These are phyloP conservation scores for Aspergillus neoniger DNA, from an alignment of 2,329 filamentous ascomycete genomes.

Conservation along the genomic window DNA sequence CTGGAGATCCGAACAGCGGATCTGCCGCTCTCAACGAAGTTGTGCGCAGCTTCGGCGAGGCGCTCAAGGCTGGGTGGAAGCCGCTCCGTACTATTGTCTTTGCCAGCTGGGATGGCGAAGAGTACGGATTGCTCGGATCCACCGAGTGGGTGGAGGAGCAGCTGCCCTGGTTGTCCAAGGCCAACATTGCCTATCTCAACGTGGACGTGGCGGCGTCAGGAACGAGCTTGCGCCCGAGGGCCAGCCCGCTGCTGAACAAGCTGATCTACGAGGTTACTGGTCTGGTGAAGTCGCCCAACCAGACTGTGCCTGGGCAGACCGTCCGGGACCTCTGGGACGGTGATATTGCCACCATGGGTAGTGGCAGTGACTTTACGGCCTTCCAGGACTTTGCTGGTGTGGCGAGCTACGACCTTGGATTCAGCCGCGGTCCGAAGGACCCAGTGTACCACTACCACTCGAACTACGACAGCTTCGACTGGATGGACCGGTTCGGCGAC, in stretches of 20 bases:
- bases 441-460: slow-evolving; percentile 73
- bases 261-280: slow-evolving; percentile 68
- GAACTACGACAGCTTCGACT: slow-evolving; percentile 81
- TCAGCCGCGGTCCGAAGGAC: slow-evolving; percentile 47
- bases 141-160: slow-evolving; percentile 95
- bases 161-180: slow-evolving; percentile 72
- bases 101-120: slow-evolving; percentile 80
- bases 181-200: slow-evolving; percentile 81
- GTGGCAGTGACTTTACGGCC: slow-evolving; percentile 72
- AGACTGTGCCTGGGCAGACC: slow-evolving; percentile 69
- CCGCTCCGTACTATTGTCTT: slow-evolving; percentile 89
- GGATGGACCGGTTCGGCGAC: slow-evolving; percentile 81
- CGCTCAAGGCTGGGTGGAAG: slow-evolving; percentile 74
- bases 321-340: slow-evolving; percentile 69
- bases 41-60: slow-evolving; percentile 71
- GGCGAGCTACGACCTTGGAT: slow-evolving; percentile 65
- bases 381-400: slow-evolving; percentile 73
- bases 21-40: slow-evolving; percentile 79
- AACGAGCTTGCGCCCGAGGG: slow-evolving; percentile 62
- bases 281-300: slow-evolving; percentile 70
- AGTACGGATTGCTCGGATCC: slow-evolving; percentile 82
- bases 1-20: slow-evolving; percentile 79
- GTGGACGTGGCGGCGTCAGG: slow-evolving; percentile 75
- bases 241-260: slow-evolving; percentile 75
- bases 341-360: slow-evolving; percentile 66